phyloP scores from a whole-genome alignment of 176 grass and related monocot species.

The Leersia perrieri region DNA sequence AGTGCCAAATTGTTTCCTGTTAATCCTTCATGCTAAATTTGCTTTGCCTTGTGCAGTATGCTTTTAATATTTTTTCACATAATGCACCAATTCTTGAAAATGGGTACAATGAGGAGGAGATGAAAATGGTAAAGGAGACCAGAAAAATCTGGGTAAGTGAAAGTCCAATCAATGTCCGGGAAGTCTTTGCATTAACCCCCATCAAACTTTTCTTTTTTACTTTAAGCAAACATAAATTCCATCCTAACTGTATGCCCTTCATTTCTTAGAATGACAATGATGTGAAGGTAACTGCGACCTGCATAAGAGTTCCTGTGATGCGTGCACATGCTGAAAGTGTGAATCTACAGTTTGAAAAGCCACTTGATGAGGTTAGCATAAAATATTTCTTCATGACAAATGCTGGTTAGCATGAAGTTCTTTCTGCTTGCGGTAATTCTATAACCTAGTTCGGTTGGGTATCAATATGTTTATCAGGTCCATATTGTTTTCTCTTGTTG shows the following conservation, averaged over 20 bases:
- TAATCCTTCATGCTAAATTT: conserved; percentile 12
- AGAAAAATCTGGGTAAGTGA: conserved; percentile 83
- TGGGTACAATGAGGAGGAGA: conserved; percentile 98
- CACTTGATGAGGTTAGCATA: conserved; percentile 86
- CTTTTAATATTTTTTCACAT: conserved; percentile 97
- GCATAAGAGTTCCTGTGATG: conserved; percentile 93
- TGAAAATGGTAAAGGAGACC: conserved; percentile 97
- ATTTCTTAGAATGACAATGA: conserved; percentile 71
- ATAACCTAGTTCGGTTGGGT: neutral
- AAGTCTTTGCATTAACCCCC: neutral
- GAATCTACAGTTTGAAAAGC: conserved; percentile 92
- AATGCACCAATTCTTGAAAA: conserved; percentile 86
- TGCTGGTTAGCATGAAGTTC: neutral
- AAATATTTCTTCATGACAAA: neutral
- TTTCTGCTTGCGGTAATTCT: neutral
- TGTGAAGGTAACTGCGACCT: conserved; percentile 89
- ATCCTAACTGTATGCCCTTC: conserved; percentile 11
- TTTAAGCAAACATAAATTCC: neutral
- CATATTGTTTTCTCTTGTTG: neutral
- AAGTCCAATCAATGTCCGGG: neutral
- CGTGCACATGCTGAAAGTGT: conserved; percentile 86
- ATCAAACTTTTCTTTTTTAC: conserved; percentile 3
- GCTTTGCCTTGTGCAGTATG: conserved; percentile 69
- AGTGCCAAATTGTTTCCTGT: neutral
- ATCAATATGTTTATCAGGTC: neutral